Conservation (phyloP, 2,329 filamentous ascomycete species). For the Hypoxylon sp. region DNA sequence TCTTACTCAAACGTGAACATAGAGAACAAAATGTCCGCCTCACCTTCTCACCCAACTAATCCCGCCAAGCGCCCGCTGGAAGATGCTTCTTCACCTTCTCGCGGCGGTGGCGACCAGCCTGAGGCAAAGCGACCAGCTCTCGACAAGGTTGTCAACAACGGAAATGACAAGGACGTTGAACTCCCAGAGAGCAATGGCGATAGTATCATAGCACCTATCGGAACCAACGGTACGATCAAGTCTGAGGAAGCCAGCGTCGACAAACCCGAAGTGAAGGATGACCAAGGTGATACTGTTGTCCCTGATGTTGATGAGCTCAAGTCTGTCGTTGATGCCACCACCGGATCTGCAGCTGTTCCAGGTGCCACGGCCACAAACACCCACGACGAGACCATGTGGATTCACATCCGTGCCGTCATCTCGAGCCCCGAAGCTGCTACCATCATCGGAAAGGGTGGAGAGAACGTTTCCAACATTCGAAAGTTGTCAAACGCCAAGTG, state of each 20-base stretch:
- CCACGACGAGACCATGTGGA: slow-evolving; percentile 94
- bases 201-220: slow-evolving; percentile 50
- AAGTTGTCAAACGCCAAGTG: slow-evolving; percentile 96
- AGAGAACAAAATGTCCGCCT: slow-evolving; percentile 74
- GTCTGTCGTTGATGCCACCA: slow-evolving; percentile 52
- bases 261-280: slow-evolving; percentile 62
- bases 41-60: slow-evolving; percentile 70
- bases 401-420: slow-evolving; percentile 96
- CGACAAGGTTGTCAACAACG: slow-evolving; percentile 85
- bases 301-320: slow-evolving; percentile 69
- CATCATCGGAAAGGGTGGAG: slow-evolving; percentile 97
- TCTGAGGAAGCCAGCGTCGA: slow-evolving; percentile 60
- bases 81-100: slow-evolving; percentile 94
- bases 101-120: slow-evolving; percentile 88
- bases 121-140: slow-evolving; percentile 97
- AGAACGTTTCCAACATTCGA: slow-evolving; percentile 97
- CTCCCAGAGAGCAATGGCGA: slow-evolving; percentile 52
- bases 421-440: slow-evolving; percentile 97
- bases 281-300: slow-evolving; percentile 74
- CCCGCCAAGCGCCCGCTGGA: slow-evolving; percentile 92
- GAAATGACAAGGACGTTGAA: slow-evolving; percentile 53
- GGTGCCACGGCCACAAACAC: slow-evolving; percentile 58
- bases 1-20: slow-evolving; percentile 36
- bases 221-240: slow-evolving; percentile 56
- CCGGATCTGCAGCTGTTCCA: slow-evolving; percentile 48